Percentiles rank a stretch among this genome's conserved stretches.
Evolutionary conservation across 352 stramenopile genomes (phyloP).

Genomic region (Globisporangium emineosum): DNA sequence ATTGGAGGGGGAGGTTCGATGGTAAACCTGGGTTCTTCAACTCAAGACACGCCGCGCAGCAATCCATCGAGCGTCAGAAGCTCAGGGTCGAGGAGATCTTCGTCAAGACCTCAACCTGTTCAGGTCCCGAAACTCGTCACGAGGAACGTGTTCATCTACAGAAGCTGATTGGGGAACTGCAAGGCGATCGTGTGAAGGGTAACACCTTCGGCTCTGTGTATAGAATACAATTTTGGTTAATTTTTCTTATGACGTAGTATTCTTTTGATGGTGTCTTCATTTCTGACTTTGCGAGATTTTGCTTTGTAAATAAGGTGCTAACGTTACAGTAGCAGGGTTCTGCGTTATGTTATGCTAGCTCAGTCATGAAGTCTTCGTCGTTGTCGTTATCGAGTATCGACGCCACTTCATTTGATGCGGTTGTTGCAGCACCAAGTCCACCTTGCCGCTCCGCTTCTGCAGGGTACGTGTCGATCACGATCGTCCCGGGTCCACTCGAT

Average conservation of each 20-base stretch:
- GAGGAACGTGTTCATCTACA: constrained; percentile 24
- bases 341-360: constrained; percentile 1
- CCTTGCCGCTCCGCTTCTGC: constrained; percentile 6
- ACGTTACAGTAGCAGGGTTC: too few species aligned
- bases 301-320: constrained; percentile 3
- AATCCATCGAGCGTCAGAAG: constrained; percentile 15
- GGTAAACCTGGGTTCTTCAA: neutral
- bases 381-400: neutral
- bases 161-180: constrained; percentile 10
- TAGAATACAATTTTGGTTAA: constrained; percentile 6
- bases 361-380: constrained; percentile 12
- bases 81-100: constrained; percentile 4
- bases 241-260: constrained; percentile 8
- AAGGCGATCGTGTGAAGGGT: neutral
- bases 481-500: constrained; percentile 57
- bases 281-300: neutral
- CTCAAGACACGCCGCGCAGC: constrained; percentile 9
- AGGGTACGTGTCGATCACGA: constrained; percentile 64
- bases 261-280: neutral
- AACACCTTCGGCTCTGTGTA: neutral
- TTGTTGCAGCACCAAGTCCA: neutral
- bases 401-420: neutral
- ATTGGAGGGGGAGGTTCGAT: neutral
- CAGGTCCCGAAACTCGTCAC: constrained; percentile 15
- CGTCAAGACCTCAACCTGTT: constrained; percentile 7